These are phyloP conservation scores for Eucalyptus victrix DNA, from an alignment of 345 rosid genomes.

Conservation along the genomic window DNA sequence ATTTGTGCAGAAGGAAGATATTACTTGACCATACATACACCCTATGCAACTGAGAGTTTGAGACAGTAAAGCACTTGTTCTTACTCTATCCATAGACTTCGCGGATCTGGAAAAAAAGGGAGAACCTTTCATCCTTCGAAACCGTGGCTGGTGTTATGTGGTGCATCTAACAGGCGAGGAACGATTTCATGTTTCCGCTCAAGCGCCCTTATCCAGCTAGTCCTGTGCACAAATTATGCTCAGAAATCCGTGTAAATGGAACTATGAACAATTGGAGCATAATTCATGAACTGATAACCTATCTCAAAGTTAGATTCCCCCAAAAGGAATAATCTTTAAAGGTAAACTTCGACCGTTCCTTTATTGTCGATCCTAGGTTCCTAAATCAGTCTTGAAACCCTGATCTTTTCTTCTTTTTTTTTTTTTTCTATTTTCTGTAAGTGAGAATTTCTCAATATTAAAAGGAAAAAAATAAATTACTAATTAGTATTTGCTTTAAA, in stretches of 20 bases:
- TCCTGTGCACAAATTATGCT: background rate
- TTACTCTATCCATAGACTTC: background rate
- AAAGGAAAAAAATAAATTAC: background rate
- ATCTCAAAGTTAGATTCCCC: background rate
- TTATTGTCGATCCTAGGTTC: background rate
- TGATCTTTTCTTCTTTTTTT: too few relatives aligned
- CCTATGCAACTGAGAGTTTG: background rate
- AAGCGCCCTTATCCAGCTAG: background rate
- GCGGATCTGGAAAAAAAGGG: too few relatives aligned
- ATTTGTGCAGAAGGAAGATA: background rate
- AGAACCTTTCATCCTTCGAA: background rate
- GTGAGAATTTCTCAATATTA: background rate
- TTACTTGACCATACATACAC: background rate
- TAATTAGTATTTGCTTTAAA: too few relatives aligned
- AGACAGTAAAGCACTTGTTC: background rate
- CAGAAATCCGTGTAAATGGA: background rate
- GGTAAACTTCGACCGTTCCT: background rate
- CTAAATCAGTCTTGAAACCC: rapidly evolving
- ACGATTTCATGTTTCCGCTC: background rate
- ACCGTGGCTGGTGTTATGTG: background rate
- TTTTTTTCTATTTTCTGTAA: rapidly evolving
- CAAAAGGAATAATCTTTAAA: background rate
- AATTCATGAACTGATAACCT: too few relatives aligned
- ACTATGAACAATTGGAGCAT: background rate
- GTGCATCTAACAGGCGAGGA: background rate